phyloP scores from a whole-genome alignment of 164 flowering plant species.

The Kingdonia uniflora region DNA sequence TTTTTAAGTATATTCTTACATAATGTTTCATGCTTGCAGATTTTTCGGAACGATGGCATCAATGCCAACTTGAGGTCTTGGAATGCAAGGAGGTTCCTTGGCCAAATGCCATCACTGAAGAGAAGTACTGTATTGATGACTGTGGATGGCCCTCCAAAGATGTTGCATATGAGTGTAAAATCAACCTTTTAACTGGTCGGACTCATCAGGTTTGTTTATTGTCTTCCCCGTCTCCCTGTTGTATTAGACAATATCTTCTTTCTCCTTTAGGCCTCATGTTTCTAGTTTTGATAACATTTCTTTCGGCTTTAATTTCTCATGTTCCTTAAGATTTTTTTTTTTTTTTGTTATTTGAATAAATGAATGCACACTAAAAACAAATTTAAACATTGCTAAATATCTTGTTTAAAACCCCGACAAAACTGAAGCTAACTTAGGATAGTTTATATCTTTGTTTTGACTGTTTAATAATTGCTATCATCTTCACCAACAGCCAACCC shows the following conservation, averaged over 20 bases:
- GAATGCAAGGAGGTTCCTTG: slow-evolving; percentile 84
- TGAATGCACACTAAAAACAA: too few relatives aligned
- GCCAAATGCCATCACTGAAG: slow-evolving; percentile 45
- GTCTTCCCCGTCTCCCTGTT: too few relatives aligned
- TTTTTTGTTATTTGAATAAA: too few relatives aligned
- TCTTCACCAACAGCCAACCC: too few relatives aligned
- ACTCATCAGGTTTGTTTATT: slow-evolving; percentile 99
- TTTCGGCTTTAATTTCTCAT: too few relatives aligned
- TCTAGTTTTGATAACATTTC: neutral
- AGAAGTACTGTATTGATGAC: slow-evolving; percentile 46
- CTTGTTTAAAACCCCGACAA: too few relatives aligned
- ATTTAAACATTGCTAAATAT: too few relatives aligned
- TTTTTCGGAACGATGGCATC: slow-evolving; percentile 52
- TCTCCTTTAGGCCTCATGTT: neutral
- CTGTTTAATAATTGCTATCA: too few relatives aligned
- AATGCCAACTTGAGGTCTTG: slow-evolving; percentile 82
- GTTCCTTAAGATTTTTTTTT: too few relatives aligned
- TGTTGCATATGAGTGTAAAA: slow-evolving; percentile 78
- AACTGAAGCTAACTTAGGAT: too few relatives aligned
- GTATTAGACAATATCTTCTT: neutral
- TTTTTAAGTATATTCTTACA: too few relatives aligned
- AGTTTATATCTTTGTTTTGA: too few relatives aligned
- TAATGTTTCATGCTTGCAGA: slow-evolving; percentile 26
- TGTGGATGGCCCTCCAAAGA: slow-evolving; percentile 72
- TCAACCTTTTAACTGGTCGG: slow-evolving; percentile 81